phyloP scores from a whole-genome alignment of 164 flowering plant species.

The Chimonanthus salicifolius region DNA sequence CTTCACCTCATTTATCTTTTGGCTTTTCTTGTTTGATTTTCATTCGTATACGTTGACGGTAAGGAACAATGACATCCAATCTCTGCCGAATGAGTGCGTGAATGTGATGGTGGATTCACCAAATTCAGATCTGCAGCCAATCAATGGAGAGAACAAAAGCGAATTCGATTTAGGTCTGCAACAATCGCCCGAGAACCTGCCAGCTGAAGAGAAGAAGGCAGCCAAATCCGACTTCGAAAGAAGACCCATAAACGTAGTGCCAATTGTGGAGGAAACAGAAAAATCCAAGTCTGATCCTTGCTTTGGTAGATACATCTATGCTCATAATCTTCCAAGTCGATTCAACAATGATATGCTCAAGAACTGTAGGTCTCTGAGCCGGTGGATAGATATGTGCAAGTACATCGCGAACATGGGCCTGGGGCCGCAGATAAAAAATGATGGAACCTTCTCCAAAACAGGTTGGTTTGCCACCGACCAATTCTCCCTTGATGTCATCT shows the following conservation, averaged over 20 bases:
- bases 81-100: neutral
- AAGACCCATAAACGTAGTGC: too few species aligned
- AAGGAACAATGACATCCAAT: neutral
- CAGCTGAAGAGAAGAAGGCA: too few species aligned
- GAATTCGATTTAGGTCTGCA: too few species aligned
- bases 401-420: slow-evolving; percentile 45
- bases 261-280: too few species aligned
- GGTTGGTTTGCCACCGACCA: slow-evolving; percentile 74
- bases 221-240: too few species aligned
- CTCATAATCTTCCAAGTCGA: slow-evolving; percentile 41
- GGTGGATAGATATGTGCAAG: slow-evolving; percentile 59
- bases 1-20: neutral
- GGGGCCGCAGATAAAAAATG: slow-evolving; percentile 40
- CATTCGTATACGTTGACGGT: neutral
- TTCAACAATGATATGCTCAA: slow-evolving; percentile 55
- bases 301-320: slow-evolving; percentile 45
- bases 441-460: slow-evolving; percentile 27
- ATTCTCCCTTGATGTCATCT: slow-evolving; percentile 58
- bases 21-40: neutral
- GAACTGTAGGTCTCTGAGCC: slow-evolving; percentile 38
- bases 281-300: slow-evolving; percentile 27
- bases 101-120: neutral
- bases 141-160: too few species aligned
- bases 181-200: too few species aligned
- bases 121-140: too few species aligned